Conservation (phyloP, 2,329 filamentous ascomycete species). For the Cladophialophora chaetospira region DNA sequence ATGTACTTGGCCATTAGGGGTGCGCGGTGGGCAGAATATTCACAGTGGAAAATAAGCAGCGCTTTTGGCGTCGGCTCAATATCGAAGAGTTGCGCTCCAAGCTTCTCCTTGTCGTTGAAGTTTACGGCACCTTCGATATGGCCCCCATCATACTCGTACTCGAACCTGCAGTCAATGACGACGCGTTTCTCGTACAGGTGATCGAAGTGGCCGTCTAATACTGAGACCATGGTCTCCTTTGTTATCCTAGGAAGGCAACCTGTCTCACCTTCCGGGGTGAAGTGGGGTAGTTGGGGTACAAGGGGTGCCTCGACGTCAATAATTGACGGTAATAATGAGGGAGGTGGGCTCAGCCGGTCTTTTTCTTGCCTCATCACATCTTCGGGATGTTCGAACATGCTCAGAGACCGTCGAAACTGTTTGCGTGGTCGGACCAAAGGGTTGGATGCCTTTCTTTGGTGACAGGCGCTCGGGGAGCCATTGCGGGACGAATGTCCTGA, state of each 20-base stretch:
- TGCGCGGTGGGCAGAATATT: constrained; percentile 95
- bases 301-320: constrained; percentile 75
- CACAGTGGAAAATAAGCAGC: constrained; percentile 91
- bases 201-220: constrained; percentile 82
- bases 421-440: constrained; percentile 76
- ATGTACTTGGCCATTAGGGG: constrained; percentile 95
- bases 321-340: constrained; percentile 65
- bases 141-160: constrained; percentile 97
- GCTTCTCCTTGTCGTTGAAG: constrained; percentile 91
- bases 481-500: constrained; percentile 54
- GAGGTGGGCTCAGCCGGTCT: constrained; percentile 51
- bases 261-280: constrained; percentile 74
- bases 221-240: constrained; percentile 76
- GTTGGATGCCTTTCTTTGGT: constrained; percentile 72
- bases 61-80: constrained; percentile 67
- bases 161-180: constrained; percentile 94
- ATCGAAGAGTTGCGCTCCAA: constrained; percentile 77
- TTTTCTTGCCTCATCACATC: constrained; percentile 83
- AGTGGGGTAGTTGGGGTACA: constrained; percentile 74
- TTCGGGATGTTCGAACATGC: constrained; percentile 94
- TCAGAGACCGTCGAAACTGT: constrained; percentile 86
- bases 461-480: constrained; percentile 72
- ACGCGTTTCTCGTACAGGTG: constrained; percentile 76
- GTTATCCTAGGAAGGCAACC: constrained; percentile 88
- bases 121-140: constrained; percentile 94